Percentiles rank a stretch among this genome's conserved stretches.
Conservation (phyloP, 2,329 filamentous ascomycete species). For the Endothia cerciana region DNA sequence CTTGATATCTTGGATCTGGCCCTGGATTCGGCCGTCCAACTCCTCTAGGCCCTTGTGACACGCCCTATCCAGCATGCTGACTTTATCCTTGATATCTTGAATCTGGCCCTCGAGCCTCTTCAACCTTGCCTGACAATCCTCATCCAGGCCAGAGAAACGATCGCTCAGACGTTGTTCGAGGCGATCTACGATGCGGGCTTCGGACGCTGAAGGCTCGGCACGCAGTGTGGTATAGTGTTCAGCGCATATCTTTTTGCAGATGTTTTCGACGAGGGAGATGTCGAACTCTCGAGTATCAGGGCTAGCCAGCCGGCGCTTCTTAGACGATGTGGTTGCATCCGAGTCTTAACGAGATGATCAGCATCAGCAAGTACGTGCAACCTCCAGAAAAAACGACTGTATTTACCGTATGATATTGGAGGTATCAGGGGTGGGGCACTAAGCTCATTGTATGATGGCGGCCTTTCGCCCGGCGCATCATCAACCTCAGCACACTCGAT, state of each 20-base stretch:
- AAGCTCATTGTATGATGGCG: constrained; percentile 24
- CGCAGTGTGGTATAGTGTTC: constrained; percentile 6
- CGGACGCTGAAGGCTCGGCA: not conserved
- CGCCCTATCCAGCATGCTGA: constrained; percentile 1
- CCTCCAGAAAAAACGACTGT: not conserved
- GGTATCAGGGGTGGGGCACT: constrained; percentile 15
- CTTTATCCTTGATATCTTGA: not conserved
- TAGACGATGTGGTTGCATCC: constrained; percentile 6
- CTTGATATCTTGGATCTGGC: constrained; percentile 3
- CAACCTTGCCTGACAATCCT: not conserved
- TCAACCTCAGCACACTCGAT: not conserved
- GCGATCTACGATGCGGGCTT: constrained; percentile 8
- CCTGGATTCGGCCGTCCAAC: constrained; percentile 9
- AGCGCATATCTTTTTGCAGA: constrained; percentile 16
- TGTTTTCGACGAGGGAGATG: constrained; percentile 10
- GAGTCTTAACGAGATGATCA: not conserved
- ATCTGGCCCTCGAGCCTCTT: constrained; percentile 5
- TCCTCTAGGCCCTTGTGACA: not conserved
- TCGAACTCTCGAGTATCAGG: not conserved
- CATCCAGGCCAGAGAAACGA: not conserved
- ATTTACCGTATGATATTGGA: constrained; percentile 12
- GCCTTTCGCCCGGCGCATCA: not conserved
- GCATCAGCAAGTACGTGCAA: not conserved
- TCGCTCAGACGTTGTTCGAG: constrained; percentile 10
- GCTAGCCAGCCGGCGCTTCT: constrained; percentile 14